A percentile compares a stretch with the other conserved stretches of the same genome.
phyloP scores from a whole-genome alignment of 306 rosid genomes.

The Astragalus membranaceus region DNA sequence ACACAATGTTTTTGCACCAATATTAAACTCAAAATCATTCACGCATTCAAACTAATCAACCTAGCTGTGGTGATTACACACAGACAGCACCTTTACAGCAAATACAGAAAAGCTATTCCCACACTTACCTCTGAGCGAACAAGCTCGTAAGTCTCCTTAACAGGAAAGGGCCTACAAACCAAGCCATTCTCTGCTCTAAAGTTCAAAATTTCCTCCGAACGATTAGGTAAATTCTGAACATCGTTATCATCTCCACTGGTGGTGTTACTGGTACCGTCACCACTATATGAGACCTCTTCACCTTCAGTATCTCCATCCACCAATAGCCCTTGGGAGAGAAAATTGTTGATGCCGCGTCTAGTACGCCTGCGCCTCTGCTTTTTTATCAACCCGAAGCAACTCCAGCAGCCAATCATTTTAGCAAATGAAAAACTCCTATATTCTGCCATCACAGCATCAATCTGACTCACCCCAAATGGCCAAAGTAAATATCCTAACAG shows the following conservation, averaged over 20 bases:
- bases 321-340: conserved; percentile 52
- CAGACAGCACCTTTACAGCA: not conserved
- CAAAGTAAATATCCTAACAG: conserved; percentile 31
- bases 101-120: conserved; percentile 3
- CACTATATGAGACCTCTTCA: conserved; percentile 56
- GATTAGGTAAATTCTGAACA: conserved; percentile 35
- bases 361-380: conserved; percentile 31
- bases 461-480: conserved; percentile 25
- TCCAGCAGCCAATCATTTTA: conserved; percentile 78
- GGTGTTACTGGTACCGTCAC: conserved; percentile 42
- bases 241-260: conserved; percentile 62
- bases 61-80: not conserved
- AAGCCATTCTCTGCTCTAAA: conserved; percentile 59
- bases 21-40: conserved; percentile 8
- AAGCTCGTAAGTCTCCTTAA: conserved; percentile 67
- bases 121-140: conserved; percentile 72
- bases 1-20: not conserved
- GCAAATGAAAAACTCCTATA: conserved; percentile 42
- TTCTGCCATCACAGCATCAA: conserved; percentile 19
- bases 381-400: conserved; percentile 73
- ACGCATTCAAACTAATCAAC: not conserved
- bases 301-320: conserved; percentile 60
- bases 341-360: conserved; percentile 27
- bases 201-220: conserved; percentile 74
- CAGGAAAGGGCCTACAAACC: conserved; percentile 85